Evolutionary conservation across 2,329 filamentous ascomycete species (phyloP), one percentile per base, ranked within the genome.

Genomic region (Hypoxylon sp.): DNA sequence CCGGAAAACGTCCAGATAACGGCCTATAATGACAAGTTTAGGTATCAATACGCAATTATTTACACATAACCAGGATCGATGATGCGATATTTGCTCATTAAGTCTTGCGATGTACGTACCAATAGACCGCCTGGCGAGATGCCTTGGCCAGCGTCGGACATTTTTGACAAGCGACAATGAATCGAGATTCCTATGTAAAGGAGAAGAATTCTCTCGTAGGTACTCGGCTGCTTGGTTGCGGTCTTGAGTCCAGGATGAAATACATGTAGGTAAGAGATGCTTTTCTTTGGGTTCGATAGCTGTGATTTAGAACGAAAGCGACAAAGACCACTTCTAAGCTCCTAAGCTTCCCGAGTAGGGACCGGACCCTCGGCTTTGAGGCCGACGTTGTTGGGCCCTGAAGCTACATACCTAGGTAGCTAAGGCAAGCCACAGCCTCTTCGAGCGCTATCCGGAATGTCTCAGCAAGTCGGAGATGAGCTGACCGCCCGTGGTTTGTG

Each of bases 1-100:
- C 61, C 57, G 2, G 71, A 36, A 1, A 73, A 28, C 1, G 32
- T 48, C 71, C 65, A 73, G n/a, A 71, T 30, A 9, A 73, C 61
- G 36, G 60, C 69, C 69, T 73, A 10, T 9, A 19, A 19, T 6
- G 11, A 43, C n/a, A 17, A 9, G n/a, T 10, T n/a, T n/a, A 38
- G 36, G 9, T 43, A 43, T 43, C n/a, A 19, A 43, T 19, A 4
- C 14, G 11, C 17, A 7, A 19, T 43, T 19, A 19, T 19, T 1
- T 19, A 3, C 10, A 19, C 4, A 19, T 3, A 19, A 10, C 6
- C 2, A 43, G 38, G n/a, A 19, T 3, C 6, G 7, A 43, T 9
- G 5, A 19, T 19, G 38, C 14, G n/a, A 10, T 43, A 25, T 48
- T 48, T 48, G 0, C 10, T 48, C 21, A 11, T 58, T 43, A 17